Percentiles rank a stretch among this genome's conserved stretches.
Conservation (phyloP, 495 filamentous ascomycete species). For the Hypoxylon cercidicola region DNA sequence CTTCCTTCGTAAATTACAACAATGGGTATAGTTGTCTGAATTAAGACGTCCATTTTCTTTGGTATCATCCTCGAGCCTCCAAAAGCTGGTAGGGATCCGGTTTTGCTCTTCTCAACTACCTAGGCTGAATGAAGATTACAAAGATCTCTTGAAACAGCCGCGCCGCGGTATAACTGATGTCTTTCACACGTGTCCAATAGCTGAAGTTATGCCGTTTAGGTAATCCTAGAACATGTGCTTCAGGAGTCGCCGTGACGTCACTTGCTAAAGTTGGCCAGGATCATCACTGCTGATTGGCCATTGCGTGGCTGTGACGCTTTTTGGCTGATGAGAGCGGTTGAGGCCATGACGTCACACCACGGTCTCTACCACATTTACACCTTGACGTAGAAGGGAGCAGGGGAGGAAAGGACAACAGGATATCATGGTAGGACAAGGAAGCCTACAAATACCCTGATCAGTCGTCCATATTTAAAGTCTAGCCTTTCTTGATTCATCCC, state of each 20-base stretch:
- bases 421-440: background rate
- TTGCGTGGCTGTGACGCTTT: constrained; percentile 21
- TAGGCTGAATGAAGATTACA: too few relatives aligned
- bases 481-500: background rate
- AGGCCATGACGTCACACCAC: constrained; percentile 33
- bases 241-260: background rate
- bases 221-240: background rate
- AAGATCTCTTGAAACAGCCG: too few relatives aligned
- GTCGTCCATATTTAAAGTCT: background rate
- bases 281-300: constrained; percentile 5
- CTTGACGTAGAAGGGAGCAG: constrained; percentile 9
- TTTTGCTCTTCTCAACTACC: too few relatives aligned
- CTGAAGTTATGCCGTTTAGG: constrained; percentile 1
- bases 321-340: constrained; percentile 3
- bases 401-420: background rate
- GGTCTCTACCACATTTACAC: constrained; percentile 16
- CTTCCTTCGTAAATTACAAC: too few relatives aligned
- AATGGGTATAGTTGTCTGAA: too few relatives aligned
- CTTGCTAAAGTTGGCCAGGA: background rate
- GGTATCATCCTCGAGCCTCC: too few relatives aligned
- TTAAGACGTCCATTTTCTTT: too few relatives aligned
- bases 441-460: constrained; percentile 10
- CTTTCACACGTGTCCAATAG: background rate
- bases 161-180: too few relatives aligned
- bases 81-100: too few relatives aligned